Percentiles rank a stretch among this genome's conserved stretches.
phyloP scores from a whole-genome alignment of 768 basidiomycete species.

The Macrocybe gigantea region DNA sequence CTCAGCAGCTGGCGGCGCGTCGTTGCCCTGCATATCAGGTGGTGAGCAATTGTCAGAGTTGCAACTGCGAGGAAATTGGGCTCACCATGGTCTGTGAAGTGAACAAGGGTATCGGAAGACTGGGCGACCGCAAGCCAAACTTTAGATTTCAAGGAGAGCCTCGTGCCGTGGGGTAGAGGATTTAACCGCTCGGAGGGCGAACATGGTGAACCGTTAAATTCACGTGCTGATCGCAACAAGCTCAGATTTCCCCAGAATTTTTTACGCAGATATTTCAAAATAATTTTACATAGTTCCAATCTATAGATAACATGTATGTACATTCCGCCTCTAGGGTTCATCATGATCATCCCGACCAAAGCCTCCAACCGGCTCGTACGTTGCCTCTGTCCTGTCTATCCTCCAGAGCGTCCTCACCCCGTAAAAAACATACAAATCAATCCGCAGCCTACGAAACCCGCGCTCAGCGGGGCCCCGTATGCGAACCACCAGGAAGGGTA shows the following conservation, averaged over 20 bases:
- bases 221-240: too few relatives aligned
- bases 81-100: too few relatives aligned
- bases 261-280: not conserved
- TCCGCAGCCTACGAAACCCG: conserved; percentile 52
- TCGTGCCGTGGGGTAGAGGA: too few relatives aligned
- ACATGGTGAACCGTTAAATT: too few relatives aligned
- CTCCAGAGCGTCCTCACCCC: conserved; percentile 69
- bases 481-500: conserved; percentile 79
- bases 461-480: conserved; percentile 65
- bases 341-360: conserved; percentile 48
- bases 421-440: conserved; percentile 68
- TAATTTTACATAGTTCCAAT: not conserved
- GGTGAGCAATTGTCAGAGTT: not conserved
- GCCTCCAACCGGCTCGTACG: conserved; percentile 87
- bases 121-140: too few relatives aligned
- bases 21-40: conserved; percentile 21
- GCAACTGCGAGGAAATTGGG: too few relatives aligned
- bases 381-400: conserved; percentile 73
- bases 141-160: too few relatives aligned
- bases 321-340: conserved; percentile 22
- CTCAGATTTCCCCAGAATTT: too few relatives aligned
- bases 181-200: too few relatives aligned
- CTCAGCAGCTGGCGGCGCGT: conserved; percentile 25
- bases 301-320: not conserved
- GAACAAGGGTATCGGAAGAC: too few relatives aligned